Conservation (phyloP, 1,284 basidiomycete species). For the Rhizoctonia solani region DNA sequence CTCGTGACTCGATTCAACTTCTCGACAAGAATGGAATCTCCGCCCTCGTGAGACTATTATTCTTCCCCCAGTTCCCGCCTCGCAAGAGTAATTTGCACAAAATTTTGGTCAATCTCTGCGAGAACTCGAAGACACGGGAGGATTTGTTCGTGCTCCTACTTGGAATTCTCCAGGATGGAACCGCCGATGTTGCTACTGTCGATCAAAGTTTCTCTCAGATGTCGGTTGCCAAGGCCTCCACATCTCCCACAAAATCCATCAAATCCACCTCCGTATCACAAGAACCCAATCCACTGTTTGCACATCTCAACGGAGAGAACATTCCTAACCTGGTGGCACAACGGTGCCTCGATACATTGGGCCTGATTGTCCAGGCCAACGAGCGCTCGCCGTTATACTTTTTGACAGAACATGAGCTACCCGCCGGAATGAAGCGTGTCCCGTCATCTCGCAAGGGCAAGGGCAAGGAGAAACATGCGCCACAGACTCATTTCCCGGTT, state of each 20-base stretch:
- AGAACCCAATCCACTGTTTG: constrained; percentile 48
- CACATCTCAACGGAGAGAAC: constrained; percentile 75
- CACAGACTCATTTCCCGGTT: constrained; percentile 87
- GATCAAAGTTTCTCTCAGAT: constrained; percentile 95
- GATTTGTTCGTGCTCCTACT: constrained; percentile 94
- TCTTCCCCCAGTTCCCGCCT: constrained; percentile 87
- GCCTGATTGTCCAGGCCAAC: constrained; percentile 83
- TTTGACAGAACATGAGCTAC: constrained; percentile 89
- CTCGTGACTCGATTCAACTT: constrained; percentile 90
- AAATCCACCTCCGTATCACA: constrained; percentile 54
- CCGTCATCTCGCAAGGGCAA: constrained; percentile 81
- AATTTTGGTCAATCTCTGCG: constrained; percentile 92
- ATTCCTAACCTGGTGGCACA: constrained; percentile 91
- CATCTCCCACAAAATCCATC: constrained; percentile 66
- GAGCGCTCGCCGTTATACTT: constrained; percentile 87
- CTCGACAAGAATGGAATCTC: constrained; percentile 91
- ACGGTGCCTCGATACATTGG: constrained; percentile 86
- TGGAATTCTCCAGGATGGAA: constrained; percentile 92
- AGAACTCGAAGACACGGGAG: constrained; percentile 88
- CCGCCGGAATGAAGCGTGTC: constrained; percentile 71
- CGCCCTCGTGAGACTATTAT: constrained; percentile 88
- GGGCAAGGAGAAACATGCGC: constrained; percentile 83
- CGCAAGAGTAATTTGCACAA: constrained; percentile 86
- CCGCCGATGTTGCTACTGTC: constrained; percentile 87
- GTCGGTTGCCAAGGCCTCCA: constrained; percentile 73